Evolutionary conservation across 805 yeast species (phyloP), one percentile per base, ranked within the genome.

Genomic region (Candida fluviatilis): DNA sequence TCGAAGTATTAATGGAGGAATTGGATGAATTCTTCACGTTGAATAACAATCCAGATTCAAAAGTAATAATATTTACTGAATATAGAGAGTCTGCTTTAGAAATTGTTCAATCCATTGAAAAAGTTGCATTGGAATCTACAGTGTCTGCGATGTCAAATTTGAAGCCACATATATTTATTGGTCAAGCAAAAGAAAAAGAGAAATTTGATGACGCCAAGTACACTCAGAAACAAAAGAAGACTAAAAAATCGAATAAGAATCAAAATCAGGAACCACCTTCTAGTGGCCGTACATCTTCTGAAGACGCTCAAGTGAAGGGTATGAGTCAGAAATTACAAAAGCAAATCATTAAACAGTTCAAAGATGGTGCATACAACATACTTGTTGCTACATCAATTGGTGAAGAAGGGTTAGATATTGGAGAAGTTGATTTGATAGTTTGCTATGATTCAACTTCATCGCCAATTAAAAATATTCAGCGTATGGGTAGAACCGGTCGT

Each of bases 401-500:
- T 34, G 99, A 93, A 58, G 99, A 93, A 68, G 99, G 99, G 32
- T 71, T 93, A 47, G 99, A 93, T 67, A 95, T 93, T 48, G 99
- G 99, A 23, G 97, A 95, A 57, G 99, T 93, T 37, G 99, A 93
- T 59, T 57, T 93, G 50, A 91, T 93, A 48, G 73, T 93, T 5
- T 90, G 96, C 55, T 93, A 80, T 60, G 99, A 93, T 53, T 86
- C 96, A 0, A 89, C 97, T 0, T 73, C 89, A 19, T 87, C 96
- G 32, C 97, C 98, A 0, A 91, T 93, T 40, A 86, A 95, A 42
- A 89, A 85, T 49, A 75, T 93, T 29, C 99, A 93, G 57, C 68
- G 99, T 50, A 88, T 93, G 95, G 99, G 99, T 18, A 78, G 99
- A 64, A 93, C 99, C 0, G 99, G 99, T 14, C 81, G 99, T 62